Conservation (phyloP, 192 early-diverging fungal species). For the Coemansia sp. region DNA sequence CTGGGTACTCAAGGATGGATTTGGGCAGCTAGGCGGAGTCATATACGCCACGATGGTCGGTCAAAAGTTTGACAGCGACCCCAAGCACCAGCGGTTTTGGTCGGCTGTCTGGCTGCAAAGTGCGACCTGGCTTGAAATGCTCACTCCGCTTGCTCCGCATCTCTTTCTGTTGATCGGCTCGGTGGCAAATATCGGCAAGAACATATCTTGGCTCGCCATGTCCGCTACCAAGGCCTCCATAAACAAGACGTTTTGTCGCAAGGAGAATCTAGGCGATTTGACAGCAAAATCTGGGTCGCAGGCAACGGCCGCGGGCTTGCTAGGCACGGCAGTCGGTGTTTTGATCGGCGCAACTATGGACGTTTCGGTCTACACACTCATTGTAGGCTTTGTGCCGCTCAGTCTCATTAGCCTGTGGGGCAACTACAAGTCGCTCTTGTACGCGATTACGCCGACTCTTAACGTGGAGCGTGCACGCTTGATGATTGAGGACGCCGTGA, state of each 20-base stretch:
- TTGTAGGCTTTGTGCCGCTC: constrained; percentile 72
- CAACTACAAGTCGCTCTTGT: constrained; percentile 66
- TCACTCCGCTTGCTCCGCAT: constrained; percentile 80
- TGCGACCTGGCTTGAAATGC: constrained; percentile 76
- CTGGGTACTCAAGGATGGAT: constrained; percentile 92
- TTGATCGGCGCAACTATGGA: constrained; percentile 44
- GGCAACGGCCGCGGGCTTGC: constrained; percentile 77
- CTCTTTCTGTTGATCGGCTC: constrained; percentile 76
- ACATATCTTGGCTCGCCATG: constrained; percentile 84
- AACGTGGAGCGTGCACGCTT: constrained; percentile 36
- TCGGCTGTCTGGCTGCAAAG: constrained; percentile 71
- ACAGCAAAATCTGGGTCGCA: constrained; percentile 87
- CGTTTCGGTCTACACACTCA: constrained; percentile 35
- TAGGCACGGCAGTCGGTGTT: constrained; percentile 68
- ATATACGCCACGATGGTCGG: constrained; percentile 77
- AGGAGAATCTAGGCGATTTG: constrained; percentile 84
- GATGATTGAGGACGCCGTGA: constrained; percentile 21
- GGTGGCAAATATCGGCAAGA: constrained; percentile 83
- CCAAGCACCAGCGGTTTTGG: constrained; percentile 83
- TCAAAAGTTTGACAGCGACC: constrained; percentile 80
- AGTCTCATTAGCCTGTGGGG: constrained; percentile 71
- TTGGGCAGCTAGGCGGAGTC: constrained; percentile 85
- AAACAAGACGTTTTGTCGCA: constrained; percentile 71
- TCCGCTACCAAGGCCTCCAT: constrained; percentile 84
- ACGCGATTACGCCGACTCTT: constrained; percentile 39